Base-by-base conservation (phyloP, 495 filamentous ascomycete species). In the Annulohypoxylon bovei region DNA sequence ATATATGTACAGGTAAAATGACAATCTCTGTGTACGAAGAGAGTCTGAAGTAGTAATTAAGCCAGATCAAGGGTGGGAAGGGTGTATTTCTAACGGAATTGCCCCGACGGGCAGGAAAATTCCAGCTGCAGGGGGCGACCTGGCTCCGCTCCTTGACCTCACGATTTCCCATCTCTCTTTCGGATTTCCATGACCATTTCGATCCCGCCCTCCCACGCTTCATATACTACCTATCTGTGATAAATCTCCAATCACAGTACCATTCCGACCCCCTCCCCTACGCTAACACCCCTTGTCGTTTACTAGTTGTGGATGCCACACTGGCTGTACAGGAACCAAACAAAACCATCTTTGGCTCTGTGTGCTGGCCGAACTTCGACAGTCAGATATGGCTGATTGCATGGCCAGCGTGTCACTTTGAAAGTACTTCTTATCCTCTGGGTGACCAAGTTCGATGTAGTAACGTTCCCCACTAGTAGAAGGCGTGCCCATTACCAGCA, bases 111-210 rank as follows among this genome's bases (percentile, higher is more conserved):
- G 71, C 72, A 74, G 68, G 44, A 62, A 71, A 70, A 71, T 66
- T 71, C 72, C 72, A 77, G 72, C 75, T 77, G 68, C 75, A 77
- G 73, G 75, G 70, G 75, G 70, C 65, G 46, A 25, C 73, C 74
- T 47, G 62, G 72, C 74, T 74, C 67, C 47, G 70, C 65, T 68
- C 64, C 65, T 65, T 68, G 70, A 42, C 47, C 32, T 56, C 27
- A 49, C 54, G 49, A 32, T 72, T 68, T 68, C 40, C 64, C 65
- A 65, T 68, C 42, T 68, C 65, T 68, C 65, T 62, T 67, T 64
- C 28, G 65, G 70, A 72, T 68, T 65, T 68, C 70, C 65, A 72
- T 72, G 30, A 49, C 50, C 65, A 65, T 65, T 64, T 72, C 70
- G 65, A 72, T 72, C 5, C 65, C 56, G 60, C 60, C 60, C 49